Percentiles rank a stretch among this genome's conserved stretches.
Evolutionary conservation across 768 basidiomycete genomes (phyloP).

Genomic region (Strobilomyces echinocephalus): DNA sequence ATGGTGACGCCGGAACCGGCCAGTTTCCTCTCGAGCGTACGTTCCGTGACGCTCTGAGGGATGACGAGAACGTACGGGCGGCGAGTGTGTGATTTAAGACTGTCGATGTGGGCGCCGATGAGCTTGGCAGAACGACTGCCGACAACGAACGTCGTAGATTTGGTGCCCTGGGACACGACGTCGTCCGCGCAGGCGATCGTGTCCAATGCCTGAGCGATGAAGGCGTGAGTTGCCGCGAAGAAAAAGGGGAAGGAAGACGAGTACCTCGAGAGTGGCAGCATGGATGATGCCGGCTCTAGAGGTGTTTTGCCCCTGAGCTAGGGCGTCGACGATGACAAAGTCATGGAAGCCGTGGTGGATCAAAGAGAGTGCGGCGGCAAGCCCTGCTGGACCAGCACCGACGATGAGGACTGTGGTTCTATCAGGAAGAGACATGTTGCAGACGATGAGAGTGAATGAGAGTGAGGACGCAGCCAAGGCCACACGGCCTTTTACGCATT

Average conservation of each 20-base stretch:
- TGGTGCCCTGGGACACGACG: slow-evolving; percentile 37
- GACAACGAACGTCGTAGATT: slow-evolving; percentile 23
- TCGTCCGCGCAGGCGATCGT: slow-evolving; percentile 38
- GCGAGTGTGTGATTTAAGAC: slow-evolving; percentile 38
- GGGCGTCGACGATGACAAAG: slow-evolving; percentile 41
- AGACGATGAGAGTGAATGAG: background rate
- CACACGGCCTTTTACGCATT: background rate
- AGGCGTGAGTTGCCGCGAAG: slow-evolving; percentile 29
- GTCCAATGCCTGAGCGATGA: slow-evolving; percentile 38
- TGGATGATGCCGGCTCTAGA: slow-evolving; percentile 47
- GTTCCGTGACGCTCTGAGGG: slow-evolving; percentile 44
- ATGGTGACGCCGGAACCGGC: slow-evolving; percentile 31
- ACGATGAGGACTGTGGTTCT: slow-evolving; percentile 44
- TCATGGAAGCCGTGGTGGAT: slow-evolving; percentile 37
- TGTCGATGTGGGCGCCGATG: slow-evolving; percentile 28
- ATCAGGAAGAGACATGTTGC: slow-evolving; percentile 26
- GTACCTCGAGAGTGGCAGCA: slow-evolving; percentile 50
- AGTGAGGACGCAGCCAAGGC: background rate
- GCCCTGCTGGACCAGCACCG: slow-evolving; percentile 48
- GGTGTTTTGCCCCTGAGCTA: slow-evolving; percentile 27
- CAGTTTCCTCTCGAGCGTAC: slow-evolving; percentile 34
- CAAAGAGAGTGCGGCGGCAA: slow-evolving; percentile 43
- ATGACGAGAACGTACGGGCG: slow-evolving; percentile 42
- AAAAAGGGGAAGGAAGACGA: background rate
- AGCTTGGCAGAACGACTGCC: slow-evolving; percentile 30